Evolutionary conservation across 2,329 filamentous ascomycete species (phyloP).

Genomic region (Grosmannia penicillata): DNA sequence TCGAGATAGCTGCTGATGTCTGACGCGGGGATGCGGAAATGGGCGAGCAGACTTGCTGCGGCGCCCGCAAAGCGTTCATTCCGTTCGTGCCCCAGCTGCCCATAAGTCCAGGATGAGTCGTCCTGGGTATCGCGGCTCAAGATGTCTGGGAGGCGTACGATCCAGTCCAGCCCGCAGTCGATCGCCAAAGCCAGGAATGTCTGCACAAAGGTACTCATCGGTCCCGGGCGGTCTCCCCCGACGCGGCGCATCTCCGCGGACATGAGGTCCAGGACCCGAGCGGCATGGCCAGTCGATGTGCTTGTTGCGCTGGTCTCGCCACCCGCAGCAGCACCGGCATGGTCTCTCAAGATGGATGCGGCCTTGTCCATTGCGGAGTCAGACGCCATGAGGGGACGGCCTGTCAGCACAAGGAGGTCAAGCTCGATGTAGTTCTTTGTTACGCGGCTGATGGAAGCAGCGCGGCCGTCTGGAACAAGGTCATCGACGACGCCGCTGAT

Average conservation of each 20-base stretch:
- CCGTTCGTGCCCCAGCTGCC: background rate
- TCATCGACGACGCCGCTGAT: constrained; percentile 4
- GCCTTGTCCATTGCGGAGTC: background rate
- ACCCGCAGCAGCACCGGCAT: background rate
- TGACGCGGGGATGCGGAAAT: background rate
- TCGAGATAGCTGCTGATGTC: constrained; percentile 2
- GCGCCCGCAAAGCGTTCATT: background rate
- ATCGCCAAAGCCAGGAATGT: constrained; percentile 7
- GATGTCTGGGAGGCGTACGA: constrained; percentile 5
- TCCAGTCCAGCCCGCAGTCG: constrained; percentile 9
- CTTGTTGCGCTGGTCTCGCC: no score
- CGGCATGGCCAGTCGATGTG: background rate
- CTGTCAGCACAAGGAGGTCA: constrained; percentile 9
- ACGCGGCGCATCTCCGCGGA: background rate
- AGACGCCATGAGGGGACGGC: constrained; percentile 1
- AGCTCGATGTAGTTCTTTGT: constrained; percentile 12
- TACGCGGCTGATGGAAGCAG: constrained; percentile 6
- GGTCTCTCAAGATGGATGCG: background rate
- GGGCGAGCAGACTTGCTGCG: background rate
- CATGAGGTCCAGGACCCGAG: background rate
- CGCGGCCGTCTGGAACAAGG: background rate
- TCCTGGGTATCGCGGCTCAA: constrained; percentile 2
- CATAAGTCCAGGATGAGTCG: constrained; percentile 4
- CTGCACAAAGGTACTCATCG: background rate
- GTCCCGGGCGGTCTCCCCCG: background rate